Evolutionary conservation across 73 alveolate species (phyloP).

Genomic region (Uronychia setigera): DNA sequence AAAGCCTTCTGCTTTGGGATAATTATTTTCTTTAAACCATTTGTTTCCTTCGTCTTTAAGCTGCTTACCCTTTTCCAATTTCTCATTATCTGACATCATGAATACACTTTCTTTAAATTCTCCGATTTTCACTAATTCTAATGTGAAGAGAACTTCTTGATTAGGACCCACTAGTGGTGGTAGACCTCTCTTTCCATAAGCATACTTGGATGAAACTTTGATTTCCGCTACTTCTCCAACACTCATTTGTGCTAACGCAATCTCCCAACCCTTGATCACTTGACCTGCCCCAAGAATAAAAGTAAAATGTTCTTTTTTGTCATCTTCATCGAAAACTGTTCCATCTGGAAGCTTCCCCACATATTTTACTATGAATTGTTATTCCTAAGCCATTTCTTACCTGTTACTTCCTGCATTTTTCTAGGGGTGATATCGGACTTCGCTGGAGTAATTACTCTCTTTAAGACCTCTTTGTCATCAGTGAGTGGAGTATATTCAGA

Average conservation of each 20-base stretch:
- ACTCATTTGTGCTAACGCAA: slow-evolving; percentile 74
- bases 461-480: slow-evolving; percentile 50
- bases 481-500: slow-evolving; percentile 26
- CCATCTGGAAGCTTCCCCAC: slow-evolving; percentile 64
- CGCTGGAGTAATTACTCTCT: slow-evolving; percentile 28
- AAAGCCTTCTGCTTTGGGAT: slow-evolving; percentile 78
- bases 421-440: slow-evolving; percentile 49
- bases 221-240: slow-evolving; percentile 78
- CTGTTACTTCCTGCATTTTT: slow-evolving; percentile 41
- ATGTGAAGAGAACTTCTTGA: slow-evolving; percentile 91
- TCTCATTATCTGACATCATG: slow-evolving; percentile 88
- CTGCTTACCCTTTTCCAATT: slow-evolving; percentile 71
- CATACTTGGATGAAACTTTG: slow-evolving; percentile 71
- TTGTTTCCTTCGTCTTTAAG: slow-evolving; percentile 90
- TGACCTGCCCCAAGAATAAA: slow-evolving; percentile 65
- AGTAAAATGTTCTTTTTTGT: slow-evolving; percentile 45
- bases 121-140: slow-evolving; percentile 81
- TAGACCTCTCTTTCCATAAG: slow-evolving; percentile 89
- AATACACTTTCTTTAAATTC: slow-evolving; percentile 77
- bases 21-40: slow-evolving; percentile 75
- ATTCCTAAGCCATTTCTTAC: not conserved
- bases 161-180: slow-evolving; percentile 96
- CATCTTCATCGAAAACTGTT: slow-evolving; percentile 45
- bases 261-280: slow-evolving; percentile 79
- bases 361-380: slow-evolving; percentile 32